These are phyloP conservation scores for Claviceps africana DNA, from an alignment of 2,329 filamentous ascomycete species.

Conservation along the genomic window DNA sequence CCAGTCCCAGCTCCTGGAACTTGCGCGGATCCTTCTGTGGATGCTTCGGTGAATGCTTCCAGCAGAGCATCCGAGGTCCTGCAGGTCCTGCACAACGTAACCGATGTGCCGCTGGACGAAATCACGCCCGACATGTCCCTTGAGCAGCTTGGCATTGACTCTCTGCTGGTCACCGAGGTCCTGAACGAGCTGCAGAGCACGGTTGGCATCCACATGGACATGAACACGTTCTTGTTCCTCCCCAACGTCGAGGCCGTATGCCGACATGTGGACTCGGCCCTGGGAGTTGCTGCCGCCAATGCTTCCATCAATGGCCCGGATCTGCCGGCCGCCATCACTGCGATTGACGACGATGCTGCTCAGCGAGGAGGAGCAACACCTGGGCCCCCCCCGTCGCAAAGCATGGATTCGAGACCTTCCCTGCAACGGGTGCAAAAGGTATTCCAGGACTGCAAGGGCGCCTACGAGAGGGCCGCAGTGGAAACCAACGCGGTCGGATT, in stretches of 20 bases:
- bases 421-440: not conserved
- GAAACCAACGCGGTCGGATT: not conserved
- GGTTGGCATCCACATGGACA: not conserved
- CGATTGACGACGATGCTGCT: no score
- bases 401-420: not conserved
- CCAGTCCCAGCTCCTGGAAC: not conserved
- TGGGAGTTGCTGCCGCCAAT: not conserved
- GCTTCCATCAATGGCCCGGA: not conserved
- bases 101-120: not conserved
- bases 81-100: not conserved
- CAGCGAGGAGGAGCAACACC: not conserved
- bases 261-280: not conserved
- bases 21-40: no score
- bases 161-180: not conserved
- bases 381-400: no score
- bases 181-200: not conserved
- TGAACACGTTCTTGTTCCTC: not conserved
- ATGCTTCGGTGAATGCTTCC: no score
- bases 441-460: not conserved
- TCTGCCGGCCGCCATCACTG: not conserved
- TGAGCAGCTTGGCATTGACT: not conserved
- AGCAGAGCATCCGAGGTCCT: not conserved
- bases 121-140: not conserved
- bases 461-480: not conserved
- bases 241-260: not conserved